Conservation (phyloP, 495 filamentous ascomycete species). For the Trichoderma gamsii region DNA sequence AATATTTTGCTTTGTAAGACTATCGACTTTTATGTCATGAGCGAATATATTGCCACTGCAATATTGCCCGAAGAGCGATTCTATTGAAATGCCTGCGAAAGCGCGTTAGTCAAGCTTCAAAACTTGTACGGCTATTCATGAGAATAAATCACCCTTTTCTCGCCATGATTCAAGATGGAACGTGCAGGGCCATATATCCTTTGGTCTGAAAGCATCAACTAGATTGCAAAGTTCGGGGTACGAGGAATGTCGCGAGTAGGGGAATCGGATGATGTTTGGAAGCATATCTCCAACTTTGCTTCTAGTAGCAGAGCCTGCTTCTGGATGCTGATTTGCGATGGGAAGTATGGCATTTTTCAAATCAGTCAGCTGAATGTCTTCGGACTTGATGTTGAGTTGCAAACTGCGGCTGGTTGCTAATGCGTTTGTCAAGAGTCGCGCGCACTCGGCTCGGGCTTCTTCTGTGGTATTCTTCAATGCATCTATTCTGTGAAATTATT, state of each 20-base stretch:
- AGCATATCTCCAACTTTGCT: slow-evolving; percentile 18
- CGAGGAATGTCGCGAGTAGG: slow-evolving; percentile 88
- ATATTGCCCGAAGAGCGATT: slow-evolving; percentile 49
- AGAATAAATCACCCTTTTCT: slow-evolving; percentile 37
- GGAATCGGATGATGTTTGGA: slow-evolving; percentile 54
- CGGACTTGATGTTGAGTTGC: slow-evolving; percentile 29
- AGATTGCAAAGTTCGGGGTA: slow-evolving; percentile 72
- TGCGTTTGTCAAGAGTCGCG: slow-evolving; percentile 24
- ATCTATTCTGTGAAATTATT: slow-evolving; percentile 19
- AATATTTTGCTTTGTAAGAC: neutral
- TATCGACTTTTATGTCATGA: slow-evolving; percentile 36
- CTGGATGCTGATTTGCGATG: slow-evolving; percentile 24
- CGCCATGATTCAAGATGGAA: slow-evolving; percentile 59
- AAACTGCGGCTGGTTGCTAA: slow-evolving; percentile 28
- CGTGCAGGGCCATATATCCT: slow-evolving; percentile 80
- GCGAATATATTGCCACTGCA: slow-evolving; percentile 44
- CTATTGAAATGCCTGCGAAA: slow-evolving; percentile 30
- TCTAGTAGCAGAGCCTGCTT: neutral
- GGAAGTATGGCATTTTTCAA: slow-evolving; percentile 25
- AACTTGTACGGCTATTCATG: neutral
- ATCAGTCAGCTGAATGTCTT: slow-evolving; percentile 23
- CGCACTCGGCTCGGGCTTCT: slow-evolving; percentile 24
- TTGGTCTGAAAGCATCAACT: slow-evolving; percentile 60
- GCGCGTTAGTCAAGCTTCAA: neutral
- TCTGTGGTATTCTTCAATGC: slow-evolving; percentile 21